These are phyloP conservation scores for Aurantiochytrium sp. DNA, from an alignment of 108 stramenopile species.

Conservation along the genomic window DNA sequence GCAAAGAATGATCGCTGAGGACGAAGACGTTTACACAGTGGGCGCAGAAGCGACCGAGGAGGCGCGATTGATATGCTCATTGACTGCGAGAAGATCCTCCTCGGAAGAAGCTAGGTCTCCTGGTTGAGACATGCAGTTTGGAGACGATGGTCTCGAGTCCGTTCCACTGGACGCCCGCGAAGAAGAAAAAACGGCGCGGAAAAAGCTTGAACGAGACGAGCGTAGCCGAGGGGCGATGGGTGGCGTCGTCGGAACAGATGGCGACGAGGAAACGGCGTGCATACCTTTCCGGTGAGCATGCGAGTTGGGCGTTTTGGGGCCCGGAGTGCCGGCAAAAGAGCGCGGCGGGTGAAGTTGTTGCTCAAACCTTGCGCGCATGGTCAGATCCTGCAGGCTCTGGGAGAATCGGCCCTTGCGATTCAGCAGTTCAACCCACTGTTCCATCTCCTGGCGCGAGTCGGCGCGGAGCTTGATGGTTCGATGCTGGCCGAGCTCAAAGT, in stretches of 20 bases:
- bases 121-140: not conserved
- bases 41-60: too few relatives aligned
- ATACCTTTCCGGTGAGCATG: too few relatives aligned
- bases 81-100: too few relatives aligned
- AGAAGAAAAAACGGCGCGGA: not conserved
- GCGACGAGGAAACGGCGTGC: too few relatives aligned
- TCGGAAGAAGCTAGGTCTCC: not conserved
- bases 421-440: not conserved
- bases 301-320: not conserved
- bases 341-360: not conserved
- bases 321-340: not conserved
- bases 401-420: not conserved
- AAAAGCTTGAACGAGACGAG: not conserved
- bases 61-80: too few relatives aligned
- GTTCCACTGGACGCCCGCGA: not conserved
- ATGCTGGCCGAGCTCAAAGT: not conserved
- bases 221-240: not conserved
- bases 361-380: not conserved
- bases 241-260: too few relatives aligned
- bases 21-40: too few relatives aligned
- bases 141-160: not conserved
- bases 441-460: not conserved
- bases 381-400: not conserved
- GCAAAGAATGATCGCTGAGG: too few relatives aligned
- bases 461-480: slow-evolving; percentile 9